Percentiles rank a stretch among this genome's conserved stretches.
Conservation (phyloP, 257 asterid genomes). For the Echites panduratus region DNA sequence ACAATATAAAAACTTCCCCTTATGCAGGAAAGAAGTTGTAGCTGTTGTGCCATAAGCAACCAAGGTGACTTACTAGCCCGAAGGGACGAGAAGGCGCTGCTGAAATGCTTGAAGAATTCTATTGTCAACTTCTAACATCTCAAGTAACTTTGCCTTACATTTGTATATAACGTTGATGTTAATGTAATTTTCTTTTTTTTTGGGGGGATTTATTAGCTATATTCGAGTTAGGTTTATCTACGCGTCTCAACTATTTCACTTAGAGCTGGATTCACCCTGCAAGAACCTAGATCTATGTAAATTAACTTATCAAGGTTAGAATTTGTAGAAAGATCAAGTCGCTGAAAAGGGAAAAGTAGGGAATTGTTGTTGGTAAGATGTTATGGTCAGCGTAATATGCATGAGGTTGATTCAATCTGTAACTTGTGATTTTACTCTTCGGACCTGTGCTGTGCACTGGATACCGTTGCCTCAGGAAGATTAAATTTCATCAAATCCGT, state of each 20-base stretch:
- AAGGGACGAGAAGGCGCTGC: not conserved
- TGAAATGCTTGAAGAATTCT: not conserved
- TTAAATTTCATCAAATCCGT: not conserved
- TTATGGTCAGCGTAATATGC: not conserved
- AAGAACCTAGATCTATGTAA: too few relatives aligned
- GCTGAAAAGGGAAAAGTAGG: too few relatives aligned
- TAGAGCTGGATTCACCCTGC: too few relatives aligned
- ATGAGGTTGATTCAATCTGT: not conserved
- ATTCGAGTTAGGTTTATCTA: too few relatives aligned
- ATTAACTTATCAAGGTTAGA: too few relatives aligned
- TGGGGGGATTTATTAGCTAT: too few relatives aligned
- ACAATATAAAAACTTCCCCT: not conserved
- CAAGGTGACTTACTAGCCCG: not conserved
- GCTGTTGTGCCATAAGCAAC: not conserved
- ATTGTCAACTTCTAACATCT: not conserved
- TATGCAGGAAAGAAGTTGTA: not conserved
- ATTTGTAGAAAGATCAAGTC: too few relatives aligned
- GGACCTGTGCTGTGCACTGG: not conserved
- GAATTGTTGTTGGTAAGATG: not conserved
- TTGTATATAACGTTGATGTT: not conserved
- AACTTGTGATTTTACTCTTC: not conserved
- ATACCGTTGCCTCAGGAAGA: not conserved
- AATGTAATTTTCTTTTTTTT: not conserved
- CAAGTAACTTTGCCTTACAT: not conserved
- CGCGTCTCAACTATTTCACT: too few relatives aligned